Percentiles rank a stretch among this genome's conserved stretches.
phyloP scores from a whole-genome alignment of 1,284 basidiomycete genomes.

The Gyrodon tennesseensis region DNA sequence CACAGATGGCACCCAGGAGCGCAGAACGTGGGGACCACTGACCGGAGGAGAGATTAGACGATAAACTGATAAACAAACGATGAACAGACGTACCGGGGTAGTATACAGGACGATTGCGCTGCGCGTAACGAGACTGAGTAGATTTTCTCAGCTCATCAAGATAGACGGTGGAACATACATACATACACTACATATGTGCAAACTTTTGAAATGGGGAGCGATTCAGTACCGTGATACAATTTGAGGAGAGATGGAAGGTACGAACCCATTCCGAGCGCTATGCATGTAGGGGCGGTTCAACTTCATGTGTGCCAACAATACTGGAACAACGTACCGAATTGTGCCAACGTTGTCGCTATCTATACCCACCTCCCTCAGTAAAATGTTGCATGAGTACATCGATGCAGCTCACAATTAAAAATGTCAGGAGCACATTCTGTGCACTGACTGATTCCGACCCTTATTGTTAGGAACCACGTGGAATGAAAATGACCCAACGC shows the following conservation, averaged over 20 bases:
- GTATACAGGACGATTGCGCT: neutral
- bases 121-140: neutral
- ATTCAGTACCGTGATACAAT: neutral
- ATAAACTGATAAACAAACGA: neutral
- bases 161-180: neutral
- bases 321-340: conserved; percentile 18
- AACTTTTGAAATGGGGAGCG: conserved; percentile 3
- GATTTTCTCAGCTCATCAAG: neutral
- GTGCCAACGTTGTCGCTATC: conserved; percentile 7
- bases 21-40: conserved; percentile 31
- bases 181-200: conserved; percentile 11
- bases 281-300: neutral
- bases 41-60: neutral
- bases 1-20: conserved; percentile 23
- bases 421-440: conserved; percentile 17
- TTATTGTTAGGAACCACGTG: neutral
- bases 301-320: neutral
- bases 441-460: conserved; percentile 17
- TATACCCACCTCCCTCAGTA: neutral
- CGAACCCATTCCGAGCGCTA: conserved; percentile 24
- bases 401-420: conserved; percentile 17
- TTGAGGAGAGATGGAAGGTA: neutral
- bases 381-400: neutral
- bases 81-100: neutral
- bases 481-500: neutral